Conservation (phyloP, 2,329 filamentous ascomycete genomes). For the Lojkania enalia region DNA sequence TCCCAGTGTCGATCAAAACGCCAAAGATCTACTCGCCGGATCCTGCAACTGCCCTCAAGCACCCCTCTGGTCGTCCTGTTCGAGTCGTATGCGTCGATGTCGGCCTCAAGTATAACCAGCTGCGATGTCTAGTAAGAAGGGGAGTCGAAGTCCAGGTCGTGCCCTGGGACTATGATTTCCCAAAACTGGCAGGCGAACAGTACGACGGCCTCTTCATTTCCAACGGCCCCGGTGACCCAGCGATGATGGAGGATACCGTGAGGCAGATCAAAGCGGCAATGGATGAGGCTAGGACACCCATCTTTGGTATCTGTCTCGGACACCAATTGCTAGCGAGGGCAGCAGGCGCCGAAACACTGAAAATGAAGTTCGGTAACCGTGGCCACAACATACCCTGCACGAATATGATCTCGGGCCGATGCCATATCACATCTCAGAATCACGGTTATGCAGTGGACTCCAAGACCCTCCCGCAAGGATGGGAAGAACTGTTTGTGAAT, state of each 20-base stretch:
- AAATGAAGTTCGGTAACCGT: conserved; percentile 99
- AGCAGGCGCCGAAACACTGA: conserved; percentile 79
- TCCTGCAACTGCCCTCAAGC: conserved; percentile 71
- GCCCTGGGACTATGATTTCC: conserved; percentile 95
- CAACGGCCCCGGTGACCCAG: conserved; percentile 95
- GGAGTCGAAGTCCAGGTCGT: conserved; percentile 94
- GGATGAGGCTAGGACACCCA: conserved; percentile 77
- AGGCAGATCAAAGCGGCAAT: conserved; percentile 77
- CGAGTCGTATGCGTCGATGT: conserved; percentile 94
- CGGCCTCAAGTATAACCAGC: conserved; percentile 97
- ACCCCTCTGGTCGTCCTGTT: conserved; percentile 83
- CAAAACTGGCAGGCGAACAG: conserved; percentile 71
- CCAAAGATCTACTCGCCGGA: conserved; percentile 85
- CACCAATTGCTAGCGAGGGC: conserved; percentile 91
- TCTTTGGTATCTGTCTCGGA: conserved; percentile 95
- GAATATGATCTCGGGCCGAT: conserved; percentile 91
- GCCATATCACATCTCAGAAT: conserved; percentile 98
- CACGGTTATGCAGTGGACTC: conserved; percentile 94
- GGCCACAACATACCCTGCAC: conserved; percentile 99
- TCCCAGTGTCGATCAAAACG: conserved; percentile 80
- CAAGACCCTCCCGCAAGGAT: conserved; percentile 71
- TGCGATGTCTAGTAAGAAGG: conserved; percentile 86
- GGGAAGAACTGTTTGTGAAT: conserved; percentile 96
- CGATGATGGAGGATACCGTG: conserved; percentile 78
- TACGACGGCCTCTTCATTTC: conserved; percentile 98